Conservation (phyloP, 768 basidiomycete species). For the Phanerochaete sordida region DNA sequence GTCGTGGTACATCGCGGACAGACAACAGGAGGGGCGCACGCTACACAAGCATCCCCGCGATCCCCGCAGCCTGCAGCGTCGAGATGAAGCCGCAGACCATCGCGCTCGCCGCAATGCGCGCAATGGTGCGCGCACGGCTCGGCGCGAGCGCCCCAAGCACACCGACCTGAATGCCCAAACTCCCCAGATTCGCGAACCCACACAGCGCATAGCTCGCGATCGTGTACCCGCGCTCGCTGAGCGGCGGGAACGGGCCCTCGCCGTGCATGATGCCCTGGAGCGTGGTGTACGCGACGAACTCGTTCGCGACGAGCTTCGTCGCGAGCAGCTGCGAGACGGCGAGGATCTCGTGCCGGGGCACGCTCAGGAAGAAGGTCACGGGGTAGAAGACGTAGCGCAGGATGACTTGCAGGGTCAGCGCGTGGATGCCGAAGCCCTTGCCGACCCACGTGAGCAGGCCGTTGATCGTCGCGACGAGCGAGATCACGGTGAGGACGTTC, state of each 20-base stretch:
- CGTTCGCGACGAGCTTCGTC: constrained; percentile 84
- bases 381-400: constrained; percentile 90
- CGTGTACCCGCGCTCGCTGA: constrained; percentile 71
- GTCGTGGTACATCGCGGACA: no score
- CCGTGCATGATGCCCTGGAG: constrained; percentile 45
- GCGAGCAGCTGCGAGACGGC: constrained; percentile 78
- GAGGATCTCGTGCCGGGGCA: constrained; percentile 79
- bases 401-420: constrained; percentile 79
- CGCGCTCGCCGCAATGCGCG: constrained; percentile 61
- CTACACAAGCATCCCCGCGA: constrained; percentile 28
- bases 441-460: constrained; percentile 89
- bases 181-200: constrained; percentile 87
- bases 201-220: constrained; percentile 87
- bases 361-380: constrained; percentile 73
- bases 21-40: no score
- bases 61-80: constrained; percentile 30
- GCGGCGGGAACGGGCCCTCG: constrained; percentile 37
- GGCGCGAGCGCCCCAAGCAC: constrained; percentile 71
- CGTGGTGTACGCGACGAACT: constrained; percentile 71
- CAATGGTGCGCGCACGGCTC: constrained; percentile 65
- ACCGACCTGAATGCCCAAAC: constrained; percentile 83
- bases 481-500: constrained; percentile 82
- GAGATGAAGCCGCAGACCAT: constrained; percentile 71
- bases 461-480: constrained; percentile 79
- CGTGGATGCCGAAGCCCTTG: constrained; percentile 76